Evolutionary conservation across 2,329 filamentous ascomycete species (phyloP), one percentile per base, ranked within the genome.

Genomic region (Grosmannia clavigera): DNA sequence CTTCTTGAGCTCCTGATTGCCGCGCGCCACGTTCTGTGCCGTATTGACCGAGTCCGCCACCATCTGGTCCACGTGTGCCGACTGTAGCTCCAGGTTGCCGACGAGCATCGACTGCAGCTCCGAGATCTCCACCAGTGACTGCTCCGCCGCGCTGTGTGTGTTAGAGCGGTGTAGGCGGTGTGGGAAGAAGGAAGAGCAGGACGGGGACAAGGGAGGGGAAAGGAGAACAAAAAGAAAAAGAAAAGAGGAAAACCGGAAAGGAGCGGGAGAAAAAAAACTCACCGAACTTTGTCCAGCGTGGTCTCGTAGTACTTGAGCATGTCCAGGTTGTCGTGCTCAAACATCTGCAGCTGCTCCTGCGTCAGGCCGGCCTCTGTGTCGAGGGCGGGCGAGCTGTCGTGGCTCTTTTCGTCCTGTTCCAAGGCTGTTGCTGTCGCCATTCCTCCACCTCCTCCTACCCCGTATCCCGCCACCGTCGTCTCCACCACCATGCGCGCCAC

Each of bases 261-360:
- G 7, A 31, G 12, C 22, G 22, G 51, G 5, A 38, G 1, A 25
- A 2, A 31, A n/a, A 16, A 27, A 22, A 80, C 88, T 59, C 81
- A 95, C 89, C 87, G 88, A 65, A 97, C 90, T 80, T 97, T 94
- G 72, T 92, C 87, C 70, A 97, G 76, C n/a, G 89, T 91, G 74
- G 88, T 90, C 72, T 96, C 90, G 72, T 95, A 96, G 73, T 96
- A 89, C 72, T 88, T 88, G 66, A 97, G 79, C 85, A 99, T 91
- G 64, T 90, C 86, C 72, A 91, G 86, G 70, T 97, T 96, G 69
- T 95, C 92, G 73, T 90, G 83, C 66, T 92, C 92, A 74, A 99
- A 97, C 70, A 96, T 82, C 71, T 96, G 92, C 58, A 94, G 76
- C 72, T 97, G 92, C 69, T 96, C 91, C 27, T 85, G 79, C 22